A percentile compares a stretch with the other conserved stretches of the same genome.
These are phyloP conservation scores for Ophiostoma tasmaniense DNA, from an alignment of 2,329 filamentous ascomycete species.

Conservation along the genomic window DNA sequence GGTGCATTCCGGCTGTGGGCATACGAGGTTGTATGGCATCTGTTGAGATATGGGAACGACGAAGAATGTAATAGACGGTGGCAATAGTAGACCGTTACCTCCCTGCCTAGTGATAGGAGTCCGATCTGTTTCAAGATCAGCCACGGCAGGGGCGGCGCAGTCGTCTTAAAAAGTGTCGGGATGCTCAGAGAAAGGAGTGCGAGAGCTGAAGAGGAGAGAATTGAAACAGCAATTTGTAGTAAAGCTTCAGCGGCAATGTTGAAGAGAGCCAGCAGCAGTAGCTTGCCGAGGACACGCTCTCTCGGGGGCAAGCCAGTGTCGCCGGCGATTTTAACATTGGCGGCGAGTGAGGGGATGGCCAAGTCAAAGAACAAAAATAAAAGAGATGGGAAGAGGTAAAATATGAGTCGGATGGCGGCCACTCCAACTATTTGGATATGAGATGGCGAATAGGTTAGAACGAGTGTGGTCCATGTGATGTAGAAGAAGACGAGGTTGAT, in stretches of 20 bases:
- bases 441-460: conserved; percentile 61
- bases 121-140: not conserved
- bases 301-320: not conserved
- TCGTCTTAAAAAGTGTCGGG: not conserved
- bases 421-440: not conserved
- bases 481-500: conserved; percentile 85
- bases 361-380: not conserved
- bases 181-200: not conserved
- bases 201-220: not conserved
- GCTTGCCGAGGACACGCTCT: not conserved
- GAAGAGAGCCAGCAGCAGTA: not conserved
- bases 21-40: not conserved
- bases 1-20: not conserved
- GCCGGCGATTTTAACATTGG: not conserved
- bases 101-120: not conserved
- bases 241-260: not conserved
- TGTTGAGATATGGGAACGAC: not conserved
- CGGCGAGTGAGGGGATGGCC: not conserved
- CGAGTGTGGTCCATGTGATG: conserved; percentile 78
- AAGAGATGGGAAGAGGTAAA: not conserved
- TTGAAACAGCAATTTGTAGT: not conserved
- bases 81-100: not conserved
- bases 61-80: not conserved
- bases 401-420: not conserved
- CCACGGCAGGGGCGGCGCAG: not conserved